Evolutionary conservation across 805 yeast species (phyloP), one percentile per base, ranked within the genome.

Genomic region (Ogataea philodendri): DNA sequence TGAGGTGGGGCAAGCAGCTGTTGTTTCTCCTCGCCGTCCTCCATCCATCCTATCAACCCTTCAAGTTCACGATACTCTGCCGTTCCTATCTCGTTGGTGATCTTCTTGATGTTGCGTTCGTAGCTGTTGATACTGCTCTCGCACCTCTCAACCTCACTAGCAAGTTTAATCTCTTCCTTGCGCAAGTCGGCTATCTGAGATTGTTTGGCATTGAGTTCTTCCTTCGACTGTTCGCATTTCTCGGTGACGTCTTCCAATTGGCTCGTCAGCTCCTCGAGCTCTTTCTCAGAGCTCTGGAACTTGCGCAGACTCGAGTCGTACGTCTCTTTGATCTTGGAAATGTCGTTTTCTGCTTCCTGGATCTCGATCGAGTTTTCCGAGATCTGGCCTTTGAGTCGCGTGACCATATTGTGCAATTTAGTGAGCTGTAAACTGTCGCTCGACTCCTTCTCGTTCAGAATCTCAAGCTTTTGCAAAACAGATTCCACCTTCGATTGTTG

Each of bases 401-500:
- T 72, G 22, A 78, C 55, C 35, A 83, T 88, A 51, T 74, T 82
- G 46, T 74, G 77, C 5, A 79, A 60, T 57, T 84, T 86, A 33
- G 77, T 71, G 23, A 72, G 56, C 20, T 76, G 64, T 38, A 79
- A 59, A 37, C 68, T 73, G 38, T 77, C 84, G 19, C 71, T 72
- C 5, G 80, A 68, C 9, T 78, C 67, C 48, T 76, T 78, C 27
- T 75, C 74, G 22, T 62, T 65, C 9, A 78, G 57, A 13, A 81
- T 72, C 35, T 79, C 84, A 18, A 84, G 72, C 50, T 76, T 74
- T 48, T 83, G 84, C 26, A 68, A 66, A 21, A 83, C 66, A 2
- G 94, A 82, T 49, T 79, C 88, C 7, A 93, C 96, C 52, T 78
- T 83, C 1, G 94, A 75, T 42, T 78, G 82, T 51, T 88, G 96